These are phyloP conservation scores for Agaricus blazei DNA, from an alignment of 768 basidiomycete genomes.

Conservation along the genomic window DNA sequence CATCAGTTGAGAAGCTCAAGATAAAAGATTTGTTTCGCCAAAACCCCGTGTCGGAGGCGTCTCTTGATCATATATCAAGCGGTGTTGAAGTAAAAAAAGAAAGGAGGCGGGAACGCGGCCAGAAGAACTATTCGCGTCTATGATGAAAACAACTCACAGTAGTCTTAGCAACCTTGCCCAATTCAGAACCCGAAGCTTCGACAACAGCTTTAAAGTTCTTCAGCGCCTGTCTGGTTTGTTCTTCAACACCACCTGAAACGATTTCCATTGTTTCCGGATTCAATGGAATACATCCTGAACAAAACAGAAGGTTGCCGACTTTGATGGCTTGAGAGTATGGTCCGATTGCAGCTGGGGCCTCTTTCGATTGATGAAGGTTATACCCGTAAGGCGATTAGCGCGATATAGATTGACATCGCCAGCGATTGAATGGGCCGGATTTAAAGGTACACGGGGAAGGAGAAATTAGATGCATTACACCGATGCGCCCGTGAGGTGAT, in stretches of 20 bases:
- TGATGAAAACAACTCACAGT: conserved; percentile 50
- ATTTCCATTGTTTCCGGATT: conserved; percentile 68
- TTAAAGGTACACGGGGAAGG: no score
- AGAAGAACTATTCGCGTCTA: not conserved
- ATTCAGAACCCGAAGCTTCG: conserved; percentile 72
- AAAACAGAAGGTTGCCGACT: conserved; percentile 79
- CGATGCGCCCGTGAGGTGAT: no score
- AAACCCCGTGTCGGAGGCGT: not conserved
- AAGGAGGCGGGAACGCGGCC: not conserved
- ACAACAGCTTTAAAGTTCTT: conserved; percentile 83
- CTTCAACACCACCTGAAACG: conserved; percentile 70
- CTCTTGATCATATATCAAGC: not conserved
- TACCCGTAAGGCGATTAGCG: not conserved
- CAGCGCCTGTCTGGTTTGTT: conserved; percentile 78
- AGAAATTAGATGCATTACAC: no score
- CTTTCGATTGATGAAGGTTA: conserved; percentile 28
- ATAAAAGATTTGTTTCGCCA: not conserved
- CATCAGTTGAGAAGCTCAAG: not conserved
- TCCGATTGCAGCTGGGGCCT: conserved; percentile 74
- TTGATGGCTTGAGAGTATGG: conserved; percentile 90
- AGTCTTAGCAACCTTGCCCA: conserved; percentile 85
- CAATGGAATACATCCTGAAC: conserved; percentile 85
- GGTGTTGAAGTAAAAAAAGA: not conserved
- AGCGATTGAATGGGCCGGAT: not conserved
- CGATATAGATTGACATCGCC: not conserved